Evolutionary conservation across 1,139 yeast genomes (phyloP).

Genomic region (Candida sp.): DNA sequence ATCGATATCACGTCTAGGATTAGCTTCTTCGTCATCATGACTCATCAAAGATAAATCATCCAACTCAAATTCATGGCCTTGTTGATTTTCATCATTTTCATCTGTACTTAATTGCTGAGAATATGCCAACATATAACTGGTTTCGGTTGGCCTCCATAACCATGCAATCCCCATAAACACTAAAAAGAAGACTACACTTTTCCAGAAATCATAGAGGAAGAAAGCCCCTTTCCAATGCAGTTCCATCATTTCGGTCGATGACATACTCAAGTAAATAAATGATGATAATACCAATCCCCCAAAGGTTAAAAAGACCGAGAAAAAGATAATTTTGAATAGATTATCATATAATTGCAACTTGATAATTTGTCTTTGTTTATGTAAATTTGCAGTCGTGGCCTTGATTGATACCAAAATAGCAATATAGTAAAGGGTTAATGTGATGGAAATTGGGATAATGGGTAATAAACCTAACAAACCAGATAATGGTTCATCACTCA

Average conservation of each 20-base stretch:
- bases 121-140: slow-evolving; percentile 91
- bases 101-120: slow-evolving; percentile 90
- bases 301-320: slow-evolving; percentile 50
- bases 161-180: slow-evolving; percentile 84
- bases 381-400: slow-evolving; percentile 68
- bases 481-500: slow-evolving; percentile 15
- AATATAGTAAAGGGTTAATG: slow-evolving; percentile 72
- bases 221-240: slow-evolving; percentile 91
- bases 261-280: slow-evolving; percentile 69
- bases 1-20: slow-evolving; percentile 11
- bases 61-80: slow-evolving; percentile 62
- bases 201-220: slow-evolving; percentile 93
- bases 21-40: slow-evolving; percentile 39
- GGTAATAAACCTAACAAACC: slow-evolving; percentile 35
- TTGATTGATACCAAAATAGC: slow-evolving; percentile 72
- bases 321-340: slow-evolving; percentile 70
- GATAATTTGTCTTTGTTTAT: slow-evolving; percentile 86
- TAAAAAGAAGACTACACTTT: slow-evolving; percentile 79
- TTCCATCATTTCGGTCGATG: slow-evolving; percentile 74
- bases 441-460: slow-evolving; percentile 66
- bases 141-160: slow-evolving; percentile 97
- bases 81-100: slow-evolving; percentile 51
- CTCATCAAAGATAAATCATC: slow-evolving; percentile 68
- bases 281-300: slow-evolving; percentile 69
- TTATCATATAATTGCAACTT: slow-evolving; percentile 84